Conservation (phyloP, 164 flowering plant genomes). For the Vitis cinerea region DNA sequence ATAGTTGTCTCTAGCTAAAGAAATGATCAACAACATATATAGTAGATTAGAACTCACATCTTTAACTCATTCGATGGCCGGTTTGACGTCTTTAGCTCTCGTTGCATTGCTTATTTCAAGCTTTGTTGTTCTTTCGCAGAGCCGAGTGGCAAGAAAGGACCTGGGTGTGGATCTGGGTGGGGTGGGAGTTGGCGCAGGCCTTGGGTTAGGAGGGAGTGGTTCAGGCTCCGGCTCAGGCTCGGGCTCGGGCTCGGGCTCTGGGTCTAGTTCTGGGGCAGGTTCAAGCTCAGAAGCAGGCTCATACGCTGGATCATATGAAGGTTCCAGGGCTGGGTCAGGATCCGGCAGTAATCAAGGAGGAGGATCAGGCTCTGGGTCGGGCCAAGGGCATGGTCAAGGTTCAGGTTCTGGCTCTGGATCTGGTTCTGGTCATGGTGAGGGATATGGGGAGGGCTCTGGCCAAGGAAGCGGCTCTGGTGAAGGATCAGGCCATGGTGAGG, state of each 20-base stretch:
- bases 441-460: constrained; percentile 8
- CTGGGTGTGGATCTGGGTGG: constrained; percentile 22
- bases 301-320: constrained; percentile 26
- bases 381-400: constrained; percentile 13
- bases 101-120: constrained; percentile 17
- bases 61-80: constrained; percentile 1
- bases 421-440: neutral
- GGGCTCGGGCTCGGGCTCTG: constrained; percentile 14
- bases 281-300: constrained; percentile 32
- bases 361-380: constrained; percentile 9
- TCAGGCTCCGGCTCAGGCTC: constrained; percentile 20
- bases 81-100: constrained; percentile 8
- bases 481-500: constrained; percentile 4
- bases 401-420: neutral
- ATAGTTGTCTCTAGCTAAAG: too few species aligned
- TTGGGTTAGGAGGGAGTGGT: constrained; percentile 22
- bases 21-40: too few species aligned
- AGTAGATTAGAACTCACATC: too few species aligned
- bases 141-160: constrained; percentile 45
- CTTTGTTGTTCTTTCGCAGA: constrained; percentile 9
- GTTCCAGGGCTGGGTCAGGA: constrained; percentile 29
- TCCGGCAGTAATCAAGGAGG: neutral
- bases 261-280: neutral
- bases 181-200: constrained; percentile 14
- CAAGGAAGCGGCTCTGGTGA: neutral